Base-by-base conservation (phyloP, 305 asterid genomes). In the Fraxinus velutina region DNA sequence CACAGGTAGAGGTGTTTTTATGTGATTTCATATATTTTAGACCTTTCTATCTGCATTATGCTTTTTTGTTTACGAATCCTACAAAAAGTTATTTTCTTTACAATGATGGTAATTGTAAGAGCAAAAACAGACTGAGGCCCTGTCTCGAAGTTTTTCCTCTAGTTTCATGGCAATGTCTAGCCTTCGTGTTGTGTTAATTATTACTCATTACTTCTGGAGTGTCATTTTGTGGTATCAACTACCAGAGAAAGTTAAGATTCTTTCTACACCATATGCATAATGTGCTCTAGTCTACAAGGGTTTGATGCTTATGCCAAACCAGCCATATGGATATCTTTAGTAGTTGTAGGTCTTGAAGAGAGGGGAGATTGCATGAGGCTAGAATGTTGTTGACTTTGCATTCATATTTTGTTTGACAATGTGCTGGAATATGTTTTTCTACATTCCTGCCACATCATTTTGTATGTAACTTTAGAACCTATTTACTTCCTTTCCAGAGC, bases 51-150 rank as follows among this genome's bases (percentile, higher is more conserved):
- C 72, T 21, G 33, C 37, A 66, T 10, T 66, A 24, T 29, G 33
- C 13, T 27, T 66, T 27, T 60, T 27, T 27, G 37, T 24, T 66
- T 27, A 66, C 74, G 13, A 27, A 12, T 36, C 74, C 37, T 66
- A 4, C 74, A 12, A 66, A 12, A 24, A 3, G 36, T 66, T 66
- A 19, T 15, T 10, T 29, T 66, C 6, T 66, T 66, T 44, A 47
- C 36, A 68, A 39, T 82, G 70, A 42, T 44, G 32, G 50, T n/a
- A 62, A 30, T 29, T 79, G 19, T 30, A 64, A 75, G 81, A 42
- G 81, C 8, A 70, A 66, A 62, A 66, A 4, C 17, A 29, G 19
- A 27, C 19, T 4, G 17, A 27, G 17, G 1, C 8, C 36, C 34
- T 66, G 36, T 66, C 36, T 66, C 6, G 6, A 66, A 66, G 17